phyloP scores from a whole-genome alignment of 164 flowering plant genomes.

The Annona squamosa region DNA sequence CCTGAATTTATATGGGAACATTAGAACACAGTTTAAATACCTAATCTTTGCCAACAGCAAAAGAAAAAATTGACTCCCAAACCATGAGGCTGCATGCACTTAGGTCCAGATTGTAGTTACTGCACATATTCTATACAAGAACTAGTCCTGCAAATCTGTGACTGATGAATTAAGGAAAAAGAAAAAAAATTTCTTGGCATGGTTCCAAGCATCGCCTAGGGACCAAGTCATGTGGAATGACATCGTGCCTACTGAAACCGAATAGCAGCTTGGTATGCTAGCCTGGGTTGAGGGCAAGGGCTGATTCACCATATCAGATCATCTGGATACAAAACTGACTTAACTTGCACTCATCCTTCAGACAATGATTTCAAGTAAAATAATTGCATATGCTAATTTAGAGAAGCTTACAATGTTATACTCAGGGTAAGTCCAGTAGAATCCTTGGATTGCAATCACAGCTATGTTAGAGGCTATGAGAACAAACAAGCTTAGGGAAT shows the following conservation, averaged over 20 bases:
- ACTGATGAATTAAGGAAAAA: background rate
- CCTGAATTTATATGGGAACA: too few species aligned
- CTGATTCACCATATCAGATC: too few species aligned
- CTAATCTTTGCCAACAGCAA: too few species aligned
- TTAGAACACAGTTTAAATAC: too few species aligned
- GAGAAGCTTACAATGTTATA: slow-evolving; percentile 47
- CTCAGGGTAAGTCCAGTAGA: slow-evolving; percentile 44
- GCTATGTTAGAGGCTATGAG: slow-evolving; percentile 57
- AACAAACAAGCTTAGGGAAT: slow-evolving; percentile 50
- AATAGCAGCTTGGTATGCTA: too few species aligned
- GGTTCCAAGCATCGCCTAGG: too few species aligned
- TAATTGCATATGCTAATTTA: background rate
- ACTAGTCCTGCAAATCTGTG: background rate
- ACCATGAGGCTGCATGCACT: background rate
- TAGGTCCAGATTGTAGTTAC: background rate
- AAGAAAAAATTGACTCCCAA: too few species aligned
- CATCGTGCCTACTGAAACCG: too few species aligned
- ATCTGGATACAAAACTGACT: too few species aligned
- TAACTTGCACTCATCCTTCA: background rate
- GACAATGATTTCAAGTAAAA: background rate
- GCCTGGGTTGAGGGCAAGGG: too few species aligned
- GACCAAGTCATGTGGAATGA: too few species aligned
- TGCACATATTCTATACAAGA: background rate
- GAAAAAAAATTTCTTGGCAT: too few species aligned
- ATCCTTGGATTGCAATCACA: slow-evolving; percentile 55